Evolutionary conservation across 495 filamentous ascomycete genomes (phyloP).

Genomic region (Hypoxylon intermedium): DNA sequence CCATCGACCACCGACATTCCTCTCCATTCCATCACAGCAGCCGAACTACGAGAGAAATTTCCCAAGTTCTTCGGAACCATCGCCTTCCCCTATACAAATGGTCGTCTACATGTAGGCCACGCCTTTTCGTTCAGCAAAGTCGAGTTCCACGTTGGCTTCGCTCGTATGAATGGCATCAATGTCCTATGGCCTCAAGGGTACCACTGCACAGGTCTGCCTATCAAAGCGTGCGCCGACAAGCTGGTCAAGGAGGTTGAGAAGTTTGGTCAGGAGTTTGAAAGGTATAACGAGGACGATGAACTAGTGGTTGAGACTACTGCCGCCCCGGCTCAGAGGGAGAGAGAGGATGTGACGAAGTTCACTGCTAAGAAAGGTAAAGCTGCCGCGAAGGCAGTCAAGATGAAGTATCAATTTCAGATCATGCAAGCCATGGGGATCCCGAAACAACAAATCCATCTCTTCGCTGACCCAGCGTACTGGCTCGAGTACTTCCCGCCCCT

Average conservation of each 20-base stretch:
- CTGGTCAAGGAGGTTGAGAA: constrained; percentile 84
- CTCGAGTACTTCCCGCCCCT: constrained; percentile 85
- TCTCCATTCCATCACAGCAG: constrained; percentile 69
- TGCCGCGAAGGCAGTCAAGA: constrained; percentile 85
- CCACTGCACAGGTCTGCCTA: constrained; percentile 97
- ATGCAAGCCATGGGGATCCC: constrained; percentile 82
- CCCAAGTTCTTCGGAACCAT: constrained; percentile 95
- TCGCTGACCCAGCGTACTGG: constrained; percentile 89
- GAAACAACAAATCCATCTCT: constrained; percentile 84
- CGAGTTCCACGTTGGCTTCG: constrained; percentile 84
- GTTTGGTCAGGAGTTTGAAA: constrained; percentile 88
- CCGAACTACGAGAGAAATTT: constrained; percentile 73
- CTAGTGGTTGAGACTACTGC: constrained; percentile 31
- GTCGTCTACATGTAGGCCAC: constrained; percentile 90
- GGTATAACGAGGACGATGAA: constrained; percentile 68
- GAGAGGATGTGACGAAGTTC: constrained; percentile 87
- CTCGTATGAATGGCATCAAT: constrained; percentile 87
- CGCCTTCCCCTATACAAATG: constrained; percentile 98
- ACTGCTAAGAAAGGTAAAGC: constrained; percentile 94
- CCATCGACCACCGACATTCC: constrained; percentile 78
- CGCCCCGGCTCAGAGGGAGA: constrained; percentile 37
- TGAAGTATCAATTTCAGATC: constrained; percentile 66
- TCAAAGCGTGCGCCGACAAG: constrained; percentile 97
- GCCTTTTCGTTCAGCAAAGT: constrained; percentile 88
- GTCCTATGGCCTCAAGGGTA: constrained; percentile 89